Evolutionary conservation across 768 basidiomycete genomes (phyloP), one percentile per base, ranked within the genome.

Genomic region (Amanita thiersii): DNA sequence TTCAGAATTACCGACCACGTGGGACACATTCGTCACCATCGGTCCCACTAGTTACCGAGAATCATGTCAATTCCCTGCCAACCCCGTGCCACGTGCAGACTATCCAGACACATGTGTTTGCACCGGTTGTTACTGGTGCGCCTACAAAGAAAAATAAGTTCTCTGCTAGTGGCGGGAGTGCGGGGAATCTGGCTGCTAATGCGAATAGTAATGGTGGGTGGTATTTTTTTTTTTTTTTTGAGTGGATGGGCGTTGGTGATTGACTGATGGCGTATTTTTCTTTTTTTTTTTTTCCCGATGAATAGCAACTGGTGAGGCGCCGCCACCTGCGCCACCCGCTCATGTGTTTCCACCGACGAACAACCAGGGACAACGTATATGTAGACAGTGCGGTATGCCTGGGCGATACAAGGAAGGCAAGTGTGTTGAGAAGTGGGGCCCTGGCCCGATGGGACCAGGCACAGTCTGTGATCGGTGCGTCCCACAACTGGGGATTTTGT

Each of bases 371-470:
- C 85, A 86, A 53, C 66, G 85, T 17, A 85, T 83, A 36, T 87
- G 86, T 55, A 65, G 84, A 4, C 81, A 84, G 52, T 88, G 86
- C 50, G 82, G 82, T 0, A 61, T 79, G 31, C 65, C 76, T 0
- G 86, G 86, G 0, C 65, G 85, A 1, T 88, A 87, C 62, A 86
- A 86, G 62, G 86, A 88, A 15, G 82, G 80, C 6, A 86, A 86
- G 50, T 88, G 86, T 55, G 85, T 88, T 39, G 86, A 88, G 53
- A 88, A 88, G 58, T 88, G 86, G 86, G 86, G 86, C 1, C 85
- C 86, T 17, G 86, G 86, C 3, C 86, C 86, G 35, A 73, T 80
- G 59, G 86, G 86, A 0, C 86, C 86, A 38, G 86, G 85, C 15
- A 88, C 86, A 0, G 85, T 88, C 0, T 88, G 85, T 53, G 86